Evolutionary conservation across 1,284 basidiomycete species (phyloP).

Genomic region (Cryptococcus sp.): DNA sequence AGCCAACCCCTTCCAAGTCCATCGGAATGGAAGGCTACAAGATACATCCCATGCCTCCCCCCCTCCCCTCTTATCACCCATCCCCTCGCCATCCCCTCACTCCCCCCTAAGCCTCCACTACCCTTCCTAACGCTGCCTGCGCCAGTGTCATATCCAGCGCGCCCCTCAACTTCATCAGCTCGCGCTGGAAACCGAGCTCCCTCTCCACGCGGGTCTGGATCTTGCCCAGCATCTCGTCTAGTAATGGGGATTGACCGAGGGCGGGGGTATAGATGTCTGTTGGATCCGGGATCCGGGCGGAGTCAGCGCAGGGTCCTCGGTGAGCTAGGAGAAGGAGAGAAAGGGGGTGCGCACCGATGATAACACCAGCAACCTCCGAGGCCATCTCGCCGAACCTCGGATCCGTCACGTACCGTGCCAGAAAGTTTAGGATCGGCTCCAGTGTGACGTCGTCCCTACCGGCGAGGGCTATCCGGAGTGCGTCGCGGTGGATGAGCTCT

Average conservation of each 20-base stretch:
- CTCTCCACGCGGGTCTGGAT: slow-evolving; percentile 77
- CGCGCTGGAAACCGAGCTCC: slow-evolving; percentile 87
- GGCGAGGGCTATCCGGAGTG: slow-evolving; percentile 75
- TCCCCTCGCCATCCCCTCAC: no score
- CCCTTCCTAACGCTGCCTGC: slow-evolving; percentile 36
- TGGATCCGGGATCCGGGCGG: not conserved
- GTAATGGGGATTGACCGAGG: slow-evolving; percentile 86
- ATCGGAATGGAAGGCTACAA: no score
- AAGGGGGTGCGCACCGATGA: slow-evolving; percentile 67
- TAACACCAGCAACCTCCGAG: slow-evolving; percentile 72
- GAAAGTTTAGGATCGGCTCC: slow-evolving; percentile 81
- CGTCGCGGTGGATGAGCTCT: slow-evolving; percentile 91
- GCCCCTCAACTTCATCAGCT: slow-evolving; percentile 77
- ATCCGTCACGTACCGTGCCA: slow-evolving; percentile 82
- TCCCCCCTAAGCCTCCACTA: slow-evolving; percentile 7
- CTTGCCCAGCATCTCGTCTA: slow-evolving; percentile 81
- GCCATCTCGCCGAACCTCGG: slow-evolving; percentile 87
- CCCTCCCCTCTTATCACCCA: no score
- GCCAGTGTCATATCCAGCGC: slow-evolving; percentile 90
- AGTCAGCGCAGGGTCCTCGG: not conserved
- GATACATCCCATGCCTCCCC: no score
- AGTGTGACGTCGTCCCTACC: slow-evolving; percentile 92
- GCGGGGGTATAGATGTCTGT: slow-evolving; percentile 87
- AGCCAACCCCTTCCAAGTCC: not conserved
- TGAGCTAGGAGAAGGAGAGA: not conserved